Evolutionary conservation across 2,329 filamentous ascomycete genomes (phyloP).

Genomic region (Penicillium sp.): DNA sequence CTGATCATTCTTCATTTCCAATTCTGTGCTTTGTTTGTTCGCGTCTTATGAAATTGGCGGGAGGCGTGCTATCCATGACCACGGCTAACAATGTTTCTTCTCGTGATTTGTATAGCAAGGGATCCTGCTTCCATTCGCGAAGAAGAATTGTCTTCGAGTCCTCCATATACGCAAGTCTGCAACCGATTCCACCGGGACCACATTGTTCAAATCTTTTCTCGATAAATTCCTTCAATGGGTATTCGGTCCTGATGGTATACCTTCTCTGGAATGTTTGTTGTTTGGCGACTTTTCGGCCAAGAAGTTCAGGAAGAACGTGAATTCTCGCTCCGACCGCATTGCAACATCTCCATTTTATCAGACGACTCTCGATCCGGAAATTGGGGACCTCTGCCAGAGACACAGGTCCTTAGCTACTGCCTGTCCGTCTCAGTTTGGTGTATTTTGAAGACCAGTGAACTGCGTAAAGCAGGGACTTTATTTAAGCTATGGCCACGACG

Average conservation of each 20-base stretch:
- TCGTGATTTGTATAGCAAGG: neutral
- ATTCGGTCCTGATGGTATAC: neutral
- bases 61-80: too few species aligned
- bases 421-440: constrained; percentile 6
- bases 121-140: neutral
- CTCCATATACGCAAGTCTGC: constrained; percentile 8
- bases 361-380: neutral
- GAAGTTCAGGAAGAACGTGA: neutral
- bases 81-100: neutral
- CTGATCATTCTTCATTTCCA: neutral
- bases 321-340: neutral
- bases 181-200: neutral
- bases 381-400: neutral
- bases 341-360: neutral
- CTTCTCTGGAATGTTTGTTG: neutral
- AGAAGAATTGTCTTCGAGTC: neutral
- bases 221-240: constrained; percentile 1
- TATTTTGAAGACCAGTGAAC: neutral
- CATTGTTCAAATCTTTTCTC: neutral
- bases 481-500: neutral
- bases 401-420: neutral
- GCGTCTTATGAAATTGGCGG: too few species aligned
- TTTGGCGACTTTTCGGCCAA: constrained; percentile 4
- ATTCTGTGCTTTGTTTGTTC: neutral
- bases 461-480: neutral